These are phyloP conservation scores for Neopestalotiopsis clavispora DNA, from an alignment of 2,329 filamentous ascomycete genomes.

Conservation along the genomic window DNA sequence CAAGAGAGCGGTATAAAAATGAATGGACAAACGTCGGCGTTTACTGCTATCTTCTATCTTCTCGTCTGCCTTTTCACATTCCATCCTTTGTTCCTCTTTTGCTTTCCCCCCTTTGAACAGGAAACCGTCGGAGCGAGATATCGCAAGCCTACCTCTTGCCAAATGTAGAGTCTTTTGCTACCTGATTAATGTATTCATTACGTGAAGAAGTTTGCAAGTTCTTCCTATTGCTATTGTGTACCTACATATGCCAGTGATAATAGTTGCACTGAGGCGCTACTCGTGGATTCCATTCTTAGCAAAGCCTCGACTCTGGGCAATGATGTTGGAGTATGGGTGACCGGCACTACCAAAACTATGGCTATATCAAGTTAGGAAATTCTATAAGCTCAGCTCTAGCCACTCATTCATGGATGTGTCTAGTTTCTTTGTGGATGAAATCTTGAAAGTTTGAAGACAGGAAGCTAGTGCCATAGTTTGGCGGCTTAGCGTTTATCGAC, in stretches of 20 bases:
- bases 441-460: not conserved
- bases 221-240: not conserved
- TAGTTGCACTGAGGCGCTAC: not conserved
- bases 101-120: not conserved
- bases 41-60: not conserved
- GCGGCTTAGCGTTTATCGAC: not conserved
- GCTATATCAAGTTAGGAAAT: not conserved
- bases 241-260: not conserved
- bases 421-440: not conserved
- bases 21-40: not conserved
- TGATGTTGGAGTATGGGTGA: not conserved
- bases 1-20: not conserved
- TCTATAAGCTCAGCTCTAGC: not conserved
- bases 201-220: not conserved
- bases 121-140: not conserved
- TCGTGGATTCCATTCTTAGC: not conserved
- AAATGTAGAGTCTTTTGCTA: not conserved
- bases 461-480: not conserved
- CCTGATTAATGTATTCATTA: not conserved
- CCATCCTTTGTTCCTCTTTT: not conserved
- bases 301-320: not conserved
- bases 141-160: not conserved
- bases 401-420: not conserved
- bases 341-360: not conserved
- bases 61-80: not conserved